phyloP scores from a whole-genome alignment of 75 land plant species.

The Sequoiadendron giganteum region DNA sequence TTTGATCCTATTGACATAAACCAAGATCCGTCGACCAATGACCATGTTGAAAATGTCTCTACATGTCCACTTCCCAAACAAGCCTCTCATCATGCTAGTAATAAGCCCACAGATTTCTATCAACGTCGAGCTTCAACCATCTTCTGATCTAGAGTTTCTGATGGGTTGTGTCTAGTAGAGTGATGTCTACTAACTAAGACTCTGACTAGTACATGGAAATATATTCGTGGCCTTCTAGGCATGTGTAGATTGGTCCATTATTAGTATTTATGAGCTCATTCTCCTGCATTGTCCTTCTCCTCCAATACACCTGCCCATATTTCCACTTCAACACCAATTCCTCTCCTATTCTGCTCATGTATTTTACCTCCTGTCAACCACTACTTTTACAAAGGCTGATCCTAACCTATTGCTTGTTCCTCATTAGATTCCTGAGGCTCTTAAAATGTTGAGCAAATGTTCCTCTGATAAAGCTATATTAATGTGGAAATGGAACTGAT shows the following conservation, averaged over 20 bases:
- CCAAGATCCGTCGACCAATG: too few species aligned
- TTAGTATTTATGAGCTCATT: constrained; percentile 33
- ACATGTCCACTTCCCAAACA: constrained; percentile 49
- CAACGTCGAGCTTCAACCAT: constrained; percentile 44
- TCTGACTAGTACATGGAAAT: constrained; percentile 57
- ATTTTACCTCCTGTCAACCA: too few species aligned
- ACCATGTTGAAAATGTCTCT: too few species aligned
- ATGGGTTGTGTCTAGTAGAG: constrained; percentile 44
- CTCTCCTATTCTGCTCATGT: too few species aligned
- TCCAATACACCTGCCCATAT: constrained; percentile 36
- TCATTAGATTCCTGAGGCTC: too few species aligned
- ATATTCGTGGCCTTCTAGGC: constrained; percentile 40
- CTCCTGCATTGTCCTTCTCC: constrained; percentile 47
- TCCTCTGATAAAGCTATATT: too few species aligned
- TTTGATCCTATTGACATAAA: too few species aligned
- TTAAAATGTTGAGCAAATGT: too few species aligned
- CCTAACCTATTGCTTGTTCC: too few species aligned
- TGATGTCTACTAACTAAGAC: constrained; percentile 35
- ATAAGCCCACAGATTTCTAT: constrained; percentile 59
- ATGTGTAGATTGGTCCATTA: constrained; percentile 34
- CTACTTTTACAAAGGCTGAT: too few species aligned
- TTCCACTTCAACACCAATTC: not conserved
- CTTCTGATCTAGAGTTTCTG: constrained; percentile 16
- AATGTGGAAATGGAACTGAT: too few species aligned
- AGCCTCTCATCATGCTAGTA: constrained; percentile 34